phyloP scores from a whole-genome alignment of 495 filamentous ascomycete species.

The Tuber calosporum region DNA sequence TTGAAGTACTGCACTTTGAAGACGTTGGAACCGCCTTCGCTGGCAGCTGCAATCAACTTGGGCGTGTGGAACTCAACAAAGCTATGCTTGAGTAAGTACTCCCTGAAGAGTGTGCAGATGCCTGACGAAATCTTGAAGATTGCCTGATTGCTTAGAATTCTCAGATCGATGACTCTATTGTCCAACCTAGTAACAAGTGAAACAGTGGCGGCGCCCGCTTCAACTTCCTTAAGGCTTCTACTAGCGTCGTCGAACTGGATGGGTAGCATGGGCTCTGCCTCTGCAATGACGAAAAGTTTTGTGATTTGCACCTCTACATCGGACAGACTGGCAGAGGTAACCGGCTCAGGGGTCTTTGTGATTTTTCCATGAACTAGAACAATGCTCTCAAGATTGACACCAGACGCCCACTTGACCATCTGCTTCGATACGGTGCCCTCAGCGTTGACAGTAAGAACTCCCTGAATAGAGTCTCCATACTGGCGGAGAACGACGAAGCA shows the following conservation, averaged over 20 bases:
- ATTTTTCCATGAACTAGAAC: conserved; percentile 71
- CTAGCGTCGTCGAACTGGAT: conserved; percentile 44
- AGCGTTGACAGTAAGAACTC: conserved; percentile 52
- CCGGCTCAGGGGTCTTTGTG: conserved; percentile 63
- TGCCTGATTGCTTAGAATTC: conserved; percentile 78
- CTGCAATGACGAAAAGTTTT: conserved; percentile 62
- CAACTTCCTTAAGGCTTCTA: conserved; percentile 29
- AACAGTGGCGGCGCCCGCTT: conserved; percentile 34
- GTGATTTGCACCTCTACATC: conserved; percentile 73
- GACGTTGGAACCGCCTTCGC: conserved; percentile 87
- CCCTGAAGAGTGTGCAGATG: conserved; percentile 70
- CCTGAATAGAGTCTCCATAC: conserved; percentile 74
- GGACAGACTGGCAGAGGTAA: conserved; percentile 70
- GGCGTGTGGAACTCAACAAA: conserved; percentile 88
- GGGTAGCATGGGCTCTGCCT: conserved; percentile 47
- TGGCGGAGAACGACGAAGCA: conserved; percentile 84
- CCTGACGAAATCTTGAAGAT: conserved; percentile 74
- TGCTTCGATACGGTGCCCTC: conserved; percentile 56
- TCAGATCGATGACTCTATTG: conserved; percentile 85
- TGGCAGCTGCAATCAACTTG: conserved; percentile 80
- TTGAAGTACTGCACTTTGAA: conserved; percentile 92
- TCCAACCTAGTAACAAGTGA: conserved; percentile 54
- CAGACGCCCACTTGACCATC: conserved; percentile 85
- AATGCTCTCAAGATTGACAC: conserved; percentile 69
- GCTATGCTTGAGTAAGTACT: conserved; percentile 64